A percentile compares a stretch with the other conserved stretches of the same genome.
phyloP scores from a whole-genome alignment of 768 basidiomycete genomes.

The Neoboletus magnificus region DNA sequence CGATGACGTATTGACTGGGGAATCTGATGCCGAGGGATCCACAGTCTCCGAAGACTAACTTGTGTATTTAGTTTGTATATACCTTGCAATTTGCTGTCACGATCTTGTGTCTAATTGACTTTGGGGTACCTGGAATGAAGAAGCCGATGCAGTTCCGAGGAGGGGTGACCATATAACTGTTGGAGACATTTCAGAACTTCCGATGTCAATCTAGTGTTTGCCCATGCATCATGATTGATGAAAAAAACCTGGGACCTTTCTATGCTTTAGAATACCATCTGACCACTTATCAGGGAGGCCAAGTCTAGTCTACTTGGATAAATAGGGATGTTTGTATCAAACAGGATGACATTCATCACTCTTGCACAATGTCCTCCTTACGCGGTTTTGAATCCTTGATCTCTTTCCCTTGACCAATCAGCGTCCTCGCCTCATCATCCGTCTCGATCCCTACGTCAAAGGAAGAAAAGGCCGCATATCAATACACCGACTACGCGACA shows the following conservation, averaged over 20 bases:
- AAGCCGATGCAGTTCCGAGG: too few species aligned
- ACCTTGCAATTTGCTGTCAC: not conserved
- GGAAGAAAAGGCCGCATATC: not conserved
- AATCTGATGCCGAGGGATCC: slow-evolving; percentile 4
- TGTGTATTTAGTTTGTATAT: not conserved
- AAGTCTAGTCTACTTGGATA: slow-evolving; percentile 14
- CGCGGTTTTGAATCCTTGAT: slow-evolving; percentile 77
- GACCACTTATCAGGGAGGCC: too few species aligned
- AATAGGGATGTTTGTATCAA: slow-evolving; percentile 1
- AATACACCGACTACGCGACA: not conserved
- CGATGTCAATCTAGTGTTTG: too few species aligned
- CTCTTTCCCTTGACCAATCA: slow-evolving; percentile 82
- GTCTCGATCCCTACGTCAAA: slow-evolving; percentile 64
- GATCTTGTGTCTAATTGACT: not conserved
- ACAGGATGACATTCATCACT: slow-evolving; percentile 35
- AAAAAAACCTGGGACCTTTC: too few species aligned
- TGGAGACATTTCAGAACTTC: too few species aligned
- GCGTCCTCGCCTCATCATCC: slow-evolving; percentile 78
- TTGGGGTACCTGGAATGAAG: not conserved
- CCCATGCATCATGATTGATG: too few species aligned
- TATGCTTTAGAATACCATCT: not conserved
- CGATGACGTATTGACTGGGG: not conserved
- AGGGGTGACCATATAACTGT: too few species aligned
- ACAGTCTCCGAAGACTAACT: not conserved
- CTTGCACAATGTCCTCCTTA: slow-evolving; percentile 94